Evolutionary conservation across 2,329 filamentous ascomycete genomes (phyloP).

Genomic region (Talaromyces sp.): DNA sequence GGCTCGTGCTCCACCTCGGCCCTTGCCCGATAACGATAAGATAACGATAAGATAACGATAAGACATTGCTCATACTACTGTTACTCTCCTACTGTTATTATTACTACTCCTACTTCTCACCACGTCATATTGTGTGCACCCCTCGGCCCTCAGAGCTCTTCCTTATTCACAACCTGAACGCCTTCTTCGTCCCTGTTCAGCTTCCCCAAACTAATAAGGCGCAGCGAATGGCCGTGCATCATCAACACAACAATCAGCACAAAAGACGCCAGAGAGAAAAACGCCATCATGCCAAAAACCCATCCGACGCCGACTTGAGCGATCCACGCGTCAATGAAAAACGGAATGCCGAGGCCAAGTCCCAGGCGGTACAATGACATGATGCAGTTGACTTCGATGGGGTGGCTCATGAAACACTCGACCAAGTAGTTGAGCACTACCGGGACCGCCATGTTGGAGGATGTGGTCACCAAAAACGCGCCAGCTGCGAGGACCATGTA

Average conservation of each 20-base stretch:
- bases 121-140: background rate
- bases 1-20: constrained; percentile 18
- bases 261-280: constrained; percentile 5
- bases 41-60: background rate
- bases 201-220: constrained; percentile 4
- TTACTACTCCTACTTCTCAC: too few relatives aligned
- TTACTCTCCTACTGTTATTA: background rate
- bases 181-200: constrained; percentile 9
- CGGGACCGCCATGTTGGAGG: background rate
- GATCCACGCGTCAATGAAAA: constrained; percentile 7
- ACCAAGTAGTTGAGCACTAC: constrained; percentile 8
- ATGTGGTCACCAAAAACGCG: constrained; percentile 1
- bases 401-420: constrained; percentile 10
- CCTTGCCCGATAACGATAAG: constrained; percentile 8
- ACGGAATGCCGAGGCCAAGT: constrained; percentile 6
- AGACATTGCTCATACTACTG: background rate
- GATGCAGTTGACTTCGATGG: constrained; percentile 9
- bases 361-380: constrained; percentile 5
- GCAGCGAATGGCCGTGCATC: constrained; percentile 1
- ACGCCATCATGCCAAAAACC: constrained; percentile 9
- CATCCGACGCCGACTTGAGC: constrained; percentile 2
- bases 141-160: background rate
- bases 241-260: constrained; percentile 5
- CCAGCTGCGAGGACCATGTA: constrained; percentile 10
- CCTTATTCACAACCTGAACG: constrained; percentile 4